Evolutionary conservation across 2,329 filamentous ascomycete genomes (phyloP).

Genomic region (Chaetomium olivaceum): DNA sequence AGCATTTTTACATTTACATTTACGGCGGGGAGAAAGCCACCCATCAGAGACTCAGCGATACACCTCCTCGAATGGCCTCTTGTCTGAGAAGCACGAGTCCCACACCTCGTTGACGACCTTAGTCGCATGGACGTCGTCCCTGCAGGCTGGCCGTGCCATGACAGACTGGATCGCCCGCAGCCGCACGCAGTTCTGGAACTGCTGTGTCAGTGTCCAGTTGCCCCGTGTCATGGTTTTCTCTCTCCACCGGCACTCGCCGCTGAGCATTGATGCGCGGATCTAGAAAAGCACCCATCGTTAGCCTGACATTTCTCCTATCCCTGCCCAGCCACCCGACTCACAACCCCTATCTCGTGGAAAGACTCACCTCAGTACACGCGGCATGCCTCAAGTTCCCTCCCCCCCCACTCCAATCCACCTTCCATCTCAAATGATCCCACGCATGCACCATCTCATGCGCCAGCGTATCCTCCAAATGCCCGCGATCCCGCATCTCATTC

Average conservation of each 20-base stretch:
- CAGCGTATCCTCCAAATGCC: slow-evolving; percentile 88
- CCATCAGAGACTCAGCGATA: slow-evolving; percentile 60
- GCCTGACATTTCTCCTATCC: too few species aligned
- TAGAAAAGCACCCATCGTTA: slow-evolving; percentile 39
- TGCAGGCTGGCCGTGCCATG: slow-evolving; percentile 73
- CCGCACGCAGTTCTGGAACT: slow-evolving; percentile 91
- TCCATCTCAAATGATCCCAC: slow-evolving; percentile 89
- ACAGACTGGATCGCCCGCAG: slow-evolving; percentile 78
- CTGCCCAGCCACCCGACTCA: too few species aligned
- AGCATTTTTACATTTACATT: slow-evolving; percentile 5
- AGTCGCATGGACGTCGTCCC: slow-evolving; percentile 80
- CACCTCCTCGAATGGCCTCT: slow-evolving; percentile 93
- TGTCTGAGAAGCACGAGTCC: slow-evolving; percentile 95
- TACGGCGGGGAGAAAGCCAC: slow-evolving; percentile 1
- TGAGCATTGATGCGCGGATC: slow-evolving; percentile 91
- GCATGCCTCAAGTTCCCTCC: slow-evolving; percentile 78
- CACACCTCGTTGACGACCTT: slow-evolving; percentile 97
- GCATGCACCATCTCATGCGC: slow-evolving; percentile 98
- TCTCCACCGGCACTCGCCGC: slow-evolving; percentile 88
- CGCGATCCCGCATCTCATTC: slow-evolving; percentile 78
- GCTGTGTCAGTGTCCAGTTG: slow-evolving; percentile 86
- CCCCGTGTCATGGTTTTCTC: slow-evolving; percentile 80
- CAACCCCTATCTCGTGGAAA: too few species aligned
- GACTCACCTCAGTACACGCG: slow-evolving; percentile 85
- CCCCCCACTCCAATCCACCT: slow-evolving; percentile 75